Base-by-base conservation (phyloP, 169 alveolate species). In the Cryptosporidium xiaoi region DNA sequence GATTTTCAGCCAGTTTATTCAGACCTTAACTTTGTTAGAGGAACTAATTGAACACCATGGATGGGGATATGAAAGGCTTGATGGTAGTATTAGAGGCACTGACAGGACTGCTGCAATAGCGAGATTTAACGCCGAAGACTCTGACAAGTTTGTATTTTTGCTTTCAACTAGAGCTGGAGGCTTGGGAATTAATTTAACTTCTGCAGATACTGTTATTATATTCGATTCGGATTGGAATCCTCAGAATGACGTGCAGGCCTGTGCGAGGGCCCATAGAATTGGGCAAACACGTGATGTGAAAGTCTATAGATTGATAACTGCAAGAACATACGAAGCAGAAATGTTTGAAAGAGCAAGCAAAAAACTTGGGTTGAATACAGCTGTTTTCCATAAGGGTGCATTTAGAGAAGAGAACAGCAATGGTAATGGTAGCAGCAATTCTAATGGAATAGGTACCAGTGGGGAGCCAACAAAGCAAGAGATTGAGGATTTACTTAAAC, bases 171-270 rank as follows among this genome's bases (percentile, higher is more conserved):
- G 98, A 68, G 98, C 98, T 3, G 95, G 98, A 18, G 98, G 99
- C n/a, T 91, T 96, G 40, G 99, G 99, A 29, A 96, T 96, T 56
- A 97, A 96, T 90, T 93, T 97, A 64, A 96, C 98, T 15, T 94
- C 98, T 2, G 99, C 99, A 0, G 96, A 96, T 82, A 95, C 95
- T 2, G 99, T 97, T 46, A 95, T 97, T 34, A 95, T 97, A 33
- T 97, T 93, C 90, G 99, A 97, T 90, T 91, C 96, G 66, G 99
- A 97, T 90, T 97, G 98, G 98, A 97, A 97, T 85, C 99, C 99
- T 56, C 96, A 97, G 82, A 95, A 94, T 67, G 98, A 95, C 83
- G 91, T 96, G 4, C 93, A 97, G 91, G 99, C 99, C 18, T 96
- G 95, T 56, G 99, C 97, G 56, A 92, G 99, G 82, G 99, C 98